Conservation (phyloP, 2,329 filamentous ascomycete genomes). For the Leptographium procerum region DNA sequence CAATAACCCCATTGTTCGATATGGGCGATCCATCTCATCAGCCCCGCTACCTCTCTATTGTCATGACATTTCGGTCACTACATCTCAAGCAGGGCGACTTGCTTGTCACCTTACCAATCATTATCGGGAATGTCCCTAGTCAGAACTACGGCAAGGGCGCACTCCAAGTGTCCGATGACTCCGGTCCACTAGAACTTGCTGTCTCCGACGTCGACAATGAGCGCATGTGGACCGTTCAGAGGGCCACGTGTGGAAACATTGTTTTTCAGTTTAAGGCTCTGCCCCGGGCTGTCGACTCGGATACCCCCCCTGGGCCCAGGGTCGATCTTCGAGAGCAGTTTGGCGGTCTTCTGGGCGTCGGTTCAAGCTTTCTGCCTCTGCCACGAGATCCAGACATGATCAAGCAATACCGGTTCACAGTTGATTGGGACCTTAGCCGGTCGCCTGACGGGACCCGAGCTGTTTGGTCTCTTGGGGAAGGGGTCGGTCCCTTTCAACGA, state of each 20-base stretch:
- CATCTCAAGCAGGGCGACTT: background rate
- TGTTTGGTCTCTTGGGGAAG: background rate
- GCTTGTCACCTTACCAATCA: background rate
- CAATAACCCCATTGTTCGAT: background rate
- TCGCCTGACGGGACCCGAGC: background rate
- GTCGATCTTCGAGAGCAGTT: background rate
- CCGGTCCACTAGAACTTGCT: background rate
- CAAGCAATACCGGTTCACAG: background rate
- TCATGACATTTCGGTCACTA: background rate
- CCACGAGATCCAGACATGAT: background rate
- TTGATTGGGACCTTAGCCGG: background rate
- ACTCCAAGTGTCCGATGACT: background rate
- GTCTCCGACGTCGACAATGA: background rate
- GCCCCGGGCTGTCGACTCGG: background rate
- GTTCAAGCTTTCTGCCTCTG: background rate
- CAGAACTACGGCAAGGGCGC: background rate
- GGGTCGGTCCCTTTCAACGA: background rate
- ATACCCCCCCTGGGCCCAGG: background rate
- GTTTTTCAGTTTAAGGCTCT: background rate
- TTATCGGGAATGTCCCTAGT: background rate
- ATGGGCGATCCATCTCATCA: background rate
- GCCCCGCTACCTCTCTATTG: background rate
- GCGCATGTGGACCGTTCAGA: background rate
- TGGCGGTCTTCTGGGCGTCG: background rate
- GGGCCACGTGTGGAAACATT: background rate